Base-by-base conservation (phyloP, 495 filamentous ascomycete genomes). In the Penicillium chermesinum region DNA sequence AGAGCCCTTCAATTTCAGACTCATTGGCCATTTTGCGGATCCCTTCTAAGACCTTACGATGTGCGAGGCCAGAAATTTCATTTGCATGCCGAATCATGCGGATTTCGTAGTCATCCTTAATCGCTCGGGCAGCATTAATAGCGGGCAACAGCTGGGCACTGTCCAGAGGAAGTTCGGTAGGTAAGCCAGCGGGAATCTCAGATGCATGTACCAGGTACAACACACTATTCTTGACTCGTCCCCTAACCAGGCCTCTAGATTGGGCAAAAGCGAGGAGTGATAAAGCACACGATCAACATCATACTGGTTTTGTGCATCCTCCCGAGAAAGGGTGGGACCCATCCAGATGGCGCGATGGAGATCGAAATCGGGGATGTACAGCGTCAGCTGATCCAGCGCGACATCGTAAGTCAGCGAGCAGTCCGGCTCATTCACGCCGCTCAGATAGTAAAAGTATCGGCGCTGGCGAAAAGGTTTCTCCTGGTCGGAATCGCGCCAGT, bases 311-410 rank as follows among this genome's bases (percentile, higher is more conserved):
- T 80, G 67, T 13, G 91, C 93, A 53, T 95, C 87, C 30, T 87
- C 75, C 35, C 73, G 60, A 7, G 80, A 81, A 41, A 94, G 66
- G 1, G 93, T 93, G 16, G 95, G 81, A n/a, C 93, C 94, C 46
- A 85, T 86, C 93, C 93, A 97, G 56, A 97, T 88, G 3, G 95
- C 91, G 42, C 78, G 81, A 38, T 87, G 86, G 38, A 91, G 80
- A 49, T 93, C 82, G 57, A 96, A 81, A n/a, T 89, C 83, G 2
- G 93, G 94, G 49, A 98, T 93, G 71, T 87, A 98, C 43, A 97
- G 84, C 1, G 88, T 95, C 27, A 89, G 80, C 39, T 80, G 79
- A 46, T 78, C 73, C 15, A 72, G 77, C 33, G 73, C 67, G 46
- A 96, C 82, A 61, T 93, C 83, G 76, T 97, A 95, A 44, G 88